Base-by-base conservation (phyloP, 495 filamentous ascomycete genomes). In the Hypoxylon fuscum region DNA sequence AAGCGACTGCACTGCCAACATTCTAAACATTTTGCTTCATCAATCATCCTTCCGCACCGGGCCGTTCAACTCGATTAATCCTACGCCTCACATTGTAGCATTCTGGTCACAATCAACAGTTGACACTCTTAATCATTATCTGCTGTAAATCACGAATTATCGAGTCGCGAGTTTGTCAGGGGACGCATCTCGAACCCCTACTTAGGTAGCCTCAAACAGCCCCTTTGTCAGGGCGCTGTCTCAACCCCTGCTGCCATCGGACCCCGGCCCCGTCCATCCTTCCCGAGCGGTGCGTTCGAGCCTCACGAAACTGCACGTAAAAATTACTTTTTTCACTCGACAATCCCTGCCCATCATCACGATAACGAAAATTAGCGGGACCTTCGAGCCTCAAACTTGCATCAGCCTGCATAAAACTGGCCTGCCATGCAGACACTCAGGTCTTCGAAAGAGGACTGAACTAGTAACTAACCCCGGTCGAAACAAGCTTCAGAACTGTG, bases 191-290 rank as follows among this genome's bases (percentile, higher is more conserved):
- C 31, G 38, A 59, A 42, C 15, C 20, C 63, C 57, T 43, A n/a
- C n/a, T n/a, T n/a, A n/a, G n/a, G n/a, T 38, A 46, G 50, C 46
- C 48, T 64, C 66, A 69, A 71, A 71, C 68, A 57, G 55, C 65
- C 44, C 68, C 62, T 66, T 66, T 71, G 68, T 71, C 66, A 66
- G 62, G 66, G 62, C 43, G 27, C 38, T 66, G 68, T 71, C 65
- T 71, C 68, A 69, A 69, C 66, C 66, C 62, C 55, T 60, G 58
- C 37, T n/a, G 22, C 23, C 35, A 15, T 41, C 60, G 44, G 32
- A 11, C 32, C 12, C 12, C 32, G 48, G 48, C 41, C 48, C 17
- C 64, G 64, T 53, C 58, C 53, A 53, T 23, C 18, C 18, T 54
- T 64, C 60, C 56, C 62, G 56, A 59, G 42, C 52, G 49, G 45